Evolutionary conservation across 331 rosid genomes (phyloP), one percentile per base, ranked within the genome.

Genomic region (Spiraea crenata): DNA sequence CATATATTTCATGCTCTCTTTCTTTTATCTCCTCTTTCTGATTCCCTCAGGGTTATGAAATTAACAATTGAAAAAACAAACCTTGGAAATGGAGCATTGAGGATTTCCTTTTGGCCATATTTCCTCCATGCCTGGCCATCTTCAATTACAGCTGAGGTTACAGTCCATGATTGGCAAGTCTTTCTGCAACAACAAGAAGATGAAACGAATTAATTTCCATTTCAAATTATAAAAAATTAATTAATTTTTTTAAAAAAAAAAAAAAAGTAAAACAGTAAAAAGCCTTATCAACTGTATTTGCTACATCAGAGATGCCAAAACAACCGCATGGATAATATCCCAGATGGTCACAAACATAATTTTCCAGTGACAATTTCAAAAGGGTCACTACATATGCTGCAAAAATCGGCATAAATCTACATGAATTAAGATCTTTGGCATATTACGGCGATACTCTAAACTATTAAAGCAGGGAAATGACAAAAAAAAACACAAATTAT

Each of bases 81-180:
- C 98, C 96, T 92, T 57, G 98, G 96, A 70, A 84, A 82, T 72
- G 80, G 67, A 60, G 89, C 77, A 77, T 88, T 83, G 4, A 83
- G 88, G 81, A 92, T 92, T 9, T 77, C 81, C 85, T 92, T 92
- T 74, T 88, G 98, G 52, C 98, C 98, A 56, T 92, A 92, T 82
- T 92, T 92, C 40, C 98, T 90, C 98, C 98, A 92, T 0, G 83
- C 85, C 66, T 82, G 77, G 2, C 69, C 57, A 42, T 92, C 98
- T 4, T 88, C 96, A 20, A 34, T 58, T 3, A 74, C 78, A 57
- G 68, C 0, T 6, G 82, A 56, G 5, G 71, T 46, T 5, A 2
- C n/a, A 16, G 67, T 72, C 77, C 85, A 17, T 75, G 89, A 65
- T 50, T 77, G 72, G 4, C 75, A 79, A 13, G 65, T 76, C 84